Evolutionary conservation across 805 yeast genomes (phyloP).

Genomic region (Ogataea trehalophila): DNA sequence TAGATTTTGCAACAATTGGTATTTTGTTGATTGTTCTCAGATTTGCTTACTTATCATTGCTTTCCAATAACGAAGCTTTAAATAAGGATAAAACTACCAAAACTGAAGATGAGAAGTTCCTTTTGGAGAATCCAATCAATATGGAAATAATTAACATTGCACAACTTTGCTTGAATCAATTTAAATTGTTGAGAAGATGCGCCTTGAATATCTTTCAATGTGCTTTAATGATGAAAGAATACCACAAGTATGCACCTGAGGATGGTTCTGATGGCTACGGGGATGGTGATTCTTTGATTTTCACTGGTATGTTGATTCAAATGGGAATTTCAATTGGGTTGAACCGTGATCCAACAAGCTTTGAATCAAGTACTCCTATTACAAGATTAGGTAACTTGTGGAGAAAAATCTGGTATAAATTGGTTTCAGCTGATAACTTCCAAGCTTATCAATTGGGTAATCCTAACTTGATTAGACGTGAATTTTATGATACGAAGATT

Average conservation of each 20-base stretch:
- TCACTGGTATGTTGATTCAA: conserved; percentile 52
- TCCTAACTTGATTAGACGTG: conserved; percentile 35
- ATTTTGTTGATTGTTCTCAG: conserved; percentile 40
- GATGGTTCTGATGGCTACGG: conserved; percentile 51
- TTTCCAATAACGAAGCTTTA: conserved; percentile 22
- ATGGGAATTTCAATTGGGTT: conserved; percentile 66
- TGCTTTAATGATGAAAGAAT: conserved; percentile 45
- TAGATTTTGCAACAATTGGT: conserved; percentile 47
- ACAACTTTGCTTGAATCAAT: conserved; percentile 50
- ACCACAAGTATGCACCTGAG: conserved; percentile 47
- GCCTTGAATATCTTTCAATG: conserved; percentile 52
- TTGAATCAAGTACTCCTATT: conserved; percentile 20
- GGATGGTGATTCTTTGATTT: conserved; percentile 54
- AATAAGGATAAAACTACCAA: conserved; percentile 14
- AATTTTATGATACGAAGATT: conserved; percentile 45
- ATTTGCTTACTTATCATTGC: conserved; percentile 37
- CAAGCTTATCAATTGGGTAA: conserved; percentile 46
- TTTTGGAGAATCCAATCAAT: conserved; percentile 43
- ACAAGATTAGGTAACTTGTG: conserved; percentile 37
- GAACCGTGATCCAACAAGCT: conserved; percentile 60
- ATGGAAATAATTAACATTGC: conserved; percentile 44
- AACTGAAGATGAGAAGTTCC: conserved; percentile 30
- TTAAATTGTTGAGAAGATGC: conserved; percentile 43
- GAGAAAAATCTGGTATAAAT: conserved; percentile 56
- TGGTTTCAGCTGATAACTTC: conserved; percentile 41